A percentile compares a stretch with the other conserved stretches of the same genome.
Conservation (phyloP, 352 stramenopile species). For the Globisporangium recalcitrans region DNA sequence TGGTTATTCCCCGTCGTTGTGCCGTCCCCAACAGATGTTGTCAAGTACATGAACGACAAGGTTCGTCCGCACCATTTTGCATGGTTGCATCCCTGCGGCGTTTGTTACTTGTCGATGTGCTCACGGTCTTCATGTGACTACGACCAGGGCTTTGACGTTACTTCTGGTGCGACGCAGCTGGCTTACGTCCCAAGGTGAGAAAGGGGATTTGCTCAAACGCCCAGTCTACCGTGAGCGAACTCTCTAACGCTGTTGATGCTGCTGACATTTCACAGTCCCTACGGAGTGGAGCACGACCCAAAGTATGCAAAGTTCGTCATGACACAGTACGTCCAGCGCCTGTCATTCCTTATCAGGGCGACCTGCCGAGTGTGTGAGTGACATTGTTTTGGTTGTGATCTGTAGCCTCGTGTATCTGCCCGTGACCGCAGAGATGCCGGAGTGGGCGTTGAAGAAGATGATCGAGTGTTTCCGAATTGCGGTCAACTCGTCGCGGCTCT, state of each 20-base stretch:
- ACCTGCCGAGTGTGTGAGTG: neutral
- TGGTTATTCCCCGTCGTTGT: conserved; percentile 81
- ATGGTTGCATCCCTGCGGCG: neutral
- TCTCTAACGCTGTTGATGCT: neutral
- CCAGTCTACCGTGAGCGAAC: neutral
- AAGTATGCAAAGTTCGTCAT: conserved; percentile 67
- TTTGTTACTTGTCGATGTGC: neutral
- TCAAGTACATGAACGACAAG: conserved; percentile 67
- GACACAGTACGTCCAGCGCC: conserved; percentile 37
- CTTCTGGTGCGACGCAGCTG: conserved; percentile 66
- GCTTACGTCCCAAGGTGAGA: conserved; percentile 59
- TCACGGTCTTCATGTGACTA: neutral
- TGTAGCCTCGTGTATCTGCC: conserved; percentile 71
- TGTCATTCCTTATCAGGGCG: neutral
- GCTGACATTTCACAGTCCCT: conserved; percentile 23
- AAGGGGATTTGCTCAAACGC: neutral
- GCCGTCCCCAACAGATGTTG: conserved; percentile 41
- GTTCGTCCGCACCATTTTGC: conserved; percentile 21
- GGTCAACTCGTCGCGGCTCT: conserved; percentile 29
- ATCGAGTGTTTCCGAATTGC: conserved; percentile 50
- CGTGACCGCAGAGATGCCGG: conserved; percentile 66
- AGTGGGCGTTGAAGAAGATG: conserved; percentile 81
- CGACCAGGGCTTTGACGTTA: conserved; percentile 75
- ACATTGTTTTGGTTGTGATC: neutral
- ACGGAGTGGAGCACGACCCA: conserved; percentile 47